phyloP scores from a whole-genome alignment of 495 filamentous ascomycete genomes.

The Oleoguttula mirabilis region DNA sequence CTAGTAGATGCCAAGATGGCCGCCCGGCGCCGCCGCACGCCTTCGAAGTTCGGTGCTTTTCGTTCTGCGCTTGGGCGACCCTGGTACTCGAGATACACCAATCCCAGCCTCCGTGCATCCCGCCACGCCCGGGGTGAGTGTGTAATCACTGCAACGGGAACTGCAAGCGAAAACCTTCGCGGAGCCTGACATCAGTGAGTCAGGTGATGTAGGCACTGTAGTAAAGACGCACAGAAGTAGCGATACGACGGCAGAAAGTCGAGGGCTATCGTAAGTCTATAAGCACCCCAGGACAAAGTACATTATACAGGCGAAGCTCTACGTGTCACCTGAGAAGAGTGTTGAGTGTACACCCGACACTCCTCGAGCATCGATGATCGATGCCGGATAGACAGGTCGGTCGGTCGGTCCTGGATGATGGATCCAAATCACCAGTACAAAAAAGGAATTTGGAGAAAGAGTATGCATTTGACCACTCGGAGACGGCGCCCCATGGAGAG shows the following conservation, averaged over 20 bases:
- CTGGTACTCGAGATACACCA: no score
- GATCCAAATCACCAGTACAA: no score
- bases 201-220: background rate
- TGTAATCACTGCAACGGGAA: background rate
- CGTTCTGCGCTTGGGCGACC: background rate
- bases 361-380: background rate
- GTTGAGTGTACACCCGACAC: no score
- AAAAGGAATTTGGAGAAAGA: no score
- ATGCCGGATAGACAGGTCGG: background rate
- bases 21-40: background rate
- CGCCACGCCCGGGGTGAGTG: background rate
- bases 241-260: background rate
- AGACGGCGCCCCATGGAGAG: no score
- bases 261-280: background rate
- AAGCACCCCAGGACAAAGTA: no score
- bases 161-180: background rate
- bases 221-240: background rate
- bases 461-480: no score
- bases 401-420: background rate
- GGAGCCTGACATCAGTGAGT: background rate
- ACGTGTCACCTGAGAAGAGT: background rate
- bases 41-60: background rate
- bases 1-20: no score
- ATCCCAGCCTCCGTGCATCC: background rate
- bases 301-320: background rate